phyloP scores from a whole-genome alignment of 2,329 filamentous ascomycete genomes.

The Fusarium sp. region DNA sequence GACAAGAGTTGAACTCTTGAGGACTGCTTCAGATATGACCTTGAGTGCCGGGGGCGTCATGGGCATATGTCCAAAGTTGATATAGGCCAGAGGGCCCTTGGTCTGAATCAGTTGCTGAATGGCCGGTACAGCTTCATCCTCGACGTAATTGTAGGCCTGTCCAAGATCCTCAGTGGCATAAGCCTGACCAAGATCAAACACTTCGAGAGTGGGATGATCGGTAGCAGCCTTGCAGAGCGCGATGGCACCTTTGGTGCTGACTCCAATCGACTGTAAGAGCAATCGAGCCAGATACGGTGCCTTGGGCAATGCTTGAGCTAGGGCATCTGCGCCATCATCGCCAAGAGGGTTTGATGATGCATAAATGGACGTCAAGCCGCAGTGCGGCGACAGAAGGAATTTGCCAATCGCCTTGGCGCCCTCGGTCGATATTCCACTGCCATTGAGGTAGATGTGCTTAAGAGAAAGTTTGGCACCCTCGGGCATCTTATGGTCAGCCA shows the following conservation, averaged over 20 bases:
- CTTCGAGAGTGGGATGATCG: conserved; percentile 50
- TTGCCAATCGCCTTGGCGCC: conserved; percentile 47
- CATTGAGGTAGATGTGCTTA: conserved; percentile 53
- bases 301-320: conserved; percentile 48
- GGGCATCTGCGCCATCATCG: conserved; percentile 46
- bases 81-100: conserved; percentile 51
- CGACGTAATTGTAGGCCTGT: conserved; percentile 60
- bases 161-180: conserved; percentile 59
- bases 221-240: conserved; percentile 53
- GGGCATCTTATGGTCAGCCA: conserved; percentile 48
- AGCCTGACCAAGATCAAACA: conserved; percentile 58
- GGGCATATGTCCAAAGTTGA: conserved; percentile 56
- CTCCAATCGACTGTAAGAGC: conserved; percentile 57
- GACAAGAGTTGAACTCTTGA: conserved; percentile 49
- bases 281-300: conserved; percentile 52
- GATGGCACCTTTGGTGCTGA: conserved; percentile 54
- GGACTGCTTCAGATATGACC: conserved; percentile 46
- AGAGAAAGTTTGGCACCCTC: conserved; percentile 48
- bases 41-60: conserved; percentile 47
- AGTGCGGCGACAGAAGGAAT: conserved; percentile 50
- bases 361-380: conserved; percentile 52
- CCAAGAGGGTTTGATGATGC: conserved; percentile 54
- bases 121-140: conserved; percentile 50
- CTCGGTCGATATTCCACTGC: conserved; percentile 49
- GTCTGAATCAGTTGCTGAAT: conserved; percentile 51